A percentile compares a stretch with the other conserved stretches of the same genome.
Evolutionary conservation across 257 asterid species (phyloP).

Genomic region (Cinchona pubescens): DNA sequence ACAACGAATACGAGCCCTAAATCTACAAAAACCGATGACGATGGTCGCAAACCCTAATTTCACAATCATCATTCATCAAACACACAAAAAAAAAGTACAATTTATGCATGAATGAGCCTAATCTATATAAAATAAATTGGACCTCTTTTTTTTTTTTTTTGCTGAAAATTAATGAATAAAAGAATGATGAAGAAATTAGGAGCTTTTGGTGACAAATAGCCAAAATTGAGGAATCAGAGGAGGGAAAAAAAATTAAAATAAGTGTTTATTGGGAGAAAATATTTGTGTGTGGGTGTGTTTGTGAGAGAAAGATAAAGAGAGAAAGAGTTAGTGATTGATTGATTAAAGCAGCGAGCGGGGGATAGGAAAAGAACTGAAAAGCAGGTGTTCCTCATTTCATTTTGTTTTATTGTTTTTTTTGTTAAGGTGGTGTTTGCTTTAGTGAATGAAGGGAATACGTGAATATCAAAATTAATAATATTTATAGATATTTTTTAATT

Average conservation of each 20-base stretch:
- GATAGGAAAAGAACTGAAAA: too few species aligned
- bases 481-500: too few species aligned
- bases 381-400: too few species aligned
- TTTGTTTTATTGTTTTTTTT: too few species aligned
- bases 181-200: conserved; percentile 30
- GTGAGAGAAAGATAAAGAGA: conserved; percentile 10
- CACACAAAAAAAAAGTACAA: conserved; percentile 24
- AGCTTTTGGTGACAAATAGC: conserved; percentile 59
- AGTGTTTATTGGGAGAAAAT: conserved; percentile 21
- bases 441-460: too few species aligned
- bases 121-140: neutral
- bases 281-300: conserved; percentile 15
- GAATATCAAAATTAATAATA: too few species aligned
- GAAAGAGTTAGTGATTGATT: neutral
- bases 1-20: conserved; percentile 31
- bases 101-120: conserved; percentile 27
- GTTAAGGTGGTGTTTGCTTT: too few species aligned
- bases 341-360: too few species aligned
- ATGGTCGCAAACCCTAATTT: conserved; percentile 48
- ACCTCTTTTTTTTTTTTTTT: conserved; percentile 1
- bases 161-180: conserved; percentile 17
- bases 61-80: conserved; percentile 33
- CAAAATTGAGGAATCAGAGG: conserved; percentile 45
- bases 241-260: conserved; percentile 8
- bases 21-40: conserved; percentile 9